Conservation (phyloP, 2,329 filamentous ascomycete species). For the Verticillium klebahnii region DNA sequence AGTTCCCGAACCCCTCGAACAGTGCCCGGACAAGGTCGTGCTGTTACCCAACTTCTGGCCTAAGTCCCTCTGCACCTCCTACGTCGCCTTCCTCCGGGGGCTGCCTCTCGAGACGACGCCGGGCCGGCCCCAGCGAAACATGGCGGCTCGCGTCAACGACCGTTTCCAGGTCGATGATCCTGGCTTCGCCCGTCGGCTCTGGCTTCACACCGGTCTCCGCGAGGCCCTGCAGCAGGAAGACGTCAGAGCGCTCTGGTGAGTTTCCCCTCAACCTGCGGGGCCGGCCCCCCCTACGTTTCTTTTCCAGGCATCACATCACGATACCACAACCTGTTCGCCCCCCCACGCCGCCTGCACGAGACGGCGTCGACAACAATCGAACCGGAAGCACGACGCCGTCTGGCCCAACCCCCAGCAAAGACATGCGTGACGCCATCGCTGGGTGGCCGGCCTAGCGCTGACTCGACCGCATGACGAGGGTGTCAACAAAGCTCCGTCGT, state of each 20-base stretch:
- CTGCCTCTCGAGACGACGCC: slow-evolving; percentile 75
- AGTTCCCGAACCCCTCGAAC: slow-evolving; percentile 46
- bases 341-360: neutral
- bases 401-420: neutral
- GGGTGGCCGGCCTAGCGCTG: neutral
- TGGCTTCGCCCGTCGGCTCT: slow-evolving; percentile 68
- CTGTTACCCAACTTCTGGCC: slow-evolving; percentile 73
- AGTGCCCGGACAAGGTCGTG: slow-evolving; percentile 59
- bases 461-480: neutral
- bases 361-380: neutral
- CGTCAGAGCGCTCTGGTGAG: slow-evolving; percentile 39
- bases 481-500: neutral
- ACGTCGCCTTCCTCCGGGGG: slow-evolving; percentile 65
- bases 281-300: neutral
- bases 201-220: slow-evolving; percentile 71
- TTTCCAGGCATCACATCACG: neutral
- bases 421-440: neutral
- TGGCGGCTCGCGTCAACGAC: slow-evolving; percentile 84
- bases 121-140: slow-evolving; percentile 66
- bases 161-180: slow-evolving; percentile 78
- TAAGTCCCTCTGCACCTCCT: slow-evolving; percentile 67
- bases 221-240: slow-evolving; percentile 46
- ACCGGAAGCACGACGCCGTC: neutral
- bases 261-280: slow-evolving; percentile 5
- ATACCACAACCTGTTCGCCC: neutral